Conservation (phyloP, 331 rosid genomes). For the Pyrus hybrid region DNA sequence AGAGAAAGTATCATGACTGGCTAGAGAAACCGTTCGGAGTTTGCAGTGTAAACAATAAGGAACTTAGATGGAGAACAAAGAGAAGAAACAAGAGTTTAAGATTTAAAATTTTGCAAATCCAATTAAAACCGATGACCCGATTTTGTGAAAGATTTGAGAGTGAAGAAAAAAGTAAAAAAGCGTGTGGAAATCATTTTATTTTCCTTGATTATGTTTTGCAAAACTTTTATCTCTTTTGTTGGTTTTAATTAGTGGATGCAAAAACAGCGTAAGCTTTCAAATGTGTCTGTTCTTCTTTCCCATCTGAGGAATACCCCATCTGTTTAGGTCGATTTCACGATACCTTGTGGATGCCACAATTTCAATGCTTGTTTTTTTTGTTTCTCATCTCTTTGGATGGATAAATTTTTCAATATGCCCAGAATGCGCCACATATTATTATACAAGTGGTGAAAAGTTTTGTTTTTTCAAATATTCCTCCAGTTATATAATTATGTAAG, state of each 20-base stretch:
- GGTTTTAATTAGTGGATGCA: conserved; percentile 1
- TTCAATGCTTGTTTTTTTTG: neutral
- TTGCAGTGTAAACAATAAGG: too few species aligned
- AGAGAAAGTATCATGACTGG: too few species aligned
- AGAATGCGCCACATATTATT: too few species aligned
- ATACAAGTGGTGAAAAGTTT: too few species aligned
- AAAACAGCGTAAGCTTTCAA: neutral
- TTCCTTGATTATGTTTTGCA: neutral
- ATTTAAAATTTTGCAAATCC: neutral
- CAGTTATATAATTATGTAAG: too few species aligned
- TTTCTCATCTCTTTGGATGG: neutral
- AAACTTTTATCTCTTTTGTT: neutral
- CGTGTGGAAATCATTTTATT: neutral
- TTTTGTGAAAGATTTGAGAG: neutral
- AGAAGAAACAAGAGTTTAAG: neutral
- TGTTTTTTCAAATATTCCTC: too few species aligned
- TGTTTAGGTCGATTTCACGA: neutral
- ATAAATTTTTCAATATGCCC: neutral
- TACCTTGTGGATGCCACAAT: neutral
- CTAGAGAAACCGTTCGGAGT: too few species aligned
- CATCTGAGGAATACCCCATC: neutral
- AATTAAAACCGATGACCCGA: neutral
- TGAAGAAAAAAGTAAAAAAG: too few species aligned
- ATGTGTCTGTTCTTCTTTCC: neutral
- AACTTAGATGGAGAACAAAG: too few species aligned